Evolutionary conservation across 192 early-diverging fungal species (phyloP), one percentile per base, ranked within the genome.

Genomic region (Neocallimastix lanati): DNA sequence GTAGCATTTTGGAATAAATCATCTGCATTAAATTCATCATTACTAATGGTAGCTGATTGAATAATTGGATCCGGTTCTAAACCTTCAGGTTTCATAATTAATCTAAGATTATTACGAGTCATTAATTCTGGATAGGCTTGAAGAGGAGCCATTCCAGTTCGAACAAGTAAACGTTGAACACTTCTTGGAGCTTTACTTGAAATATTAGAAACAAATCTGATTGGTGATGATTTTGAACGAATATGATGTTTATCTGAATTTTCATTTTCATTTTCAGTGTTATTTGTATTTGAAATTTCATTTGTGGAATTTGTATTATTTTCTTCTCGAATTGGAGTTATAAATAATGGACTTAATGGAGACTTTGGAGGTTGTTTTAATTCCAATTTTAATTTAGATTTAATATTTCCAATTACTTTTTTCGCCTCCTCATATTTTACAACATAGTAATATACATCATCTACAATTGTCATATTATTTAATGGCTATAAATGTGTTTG

Each of bases 381-480:
- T 2, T 77, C 76, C 3, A 77, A 0, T 40, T 29, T 40, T 29
- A 77, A n/a, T n/a, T 67, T 67, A 67, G 16, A n/a, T n/a, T 67
- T 67, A 67, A 67, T 67, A 67, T 67, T 67, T 21, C n/a, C 25
- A 77, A 80, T 76, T 1, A 78, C 79, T 29, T 76, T 76, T 28
- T 30, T 28, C 2, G 82, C 81, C 0, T 67, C 28, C 9, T 82
- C 84, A 7, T 83, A 67, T 25, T 58, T 83, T n/a, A 88, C 78
- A 9, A 84, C 81, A 80, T 85, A 90, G 79, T 90, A 90, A 78
- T 92, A 89, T 4, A 93, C 91, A 83, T 93, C 91, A 0, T 90
- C 91, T 0, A 92, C 86, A 29, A 93, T 90, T 30, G 86, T 82
- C 90, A 92, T 92, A 80, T 93, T 93, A 82, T 92, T 93, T 28